Base-by-base conservation (phyloP, 371 early-diverging fungal species). In the Apophysomyces variabilis region DNA sequence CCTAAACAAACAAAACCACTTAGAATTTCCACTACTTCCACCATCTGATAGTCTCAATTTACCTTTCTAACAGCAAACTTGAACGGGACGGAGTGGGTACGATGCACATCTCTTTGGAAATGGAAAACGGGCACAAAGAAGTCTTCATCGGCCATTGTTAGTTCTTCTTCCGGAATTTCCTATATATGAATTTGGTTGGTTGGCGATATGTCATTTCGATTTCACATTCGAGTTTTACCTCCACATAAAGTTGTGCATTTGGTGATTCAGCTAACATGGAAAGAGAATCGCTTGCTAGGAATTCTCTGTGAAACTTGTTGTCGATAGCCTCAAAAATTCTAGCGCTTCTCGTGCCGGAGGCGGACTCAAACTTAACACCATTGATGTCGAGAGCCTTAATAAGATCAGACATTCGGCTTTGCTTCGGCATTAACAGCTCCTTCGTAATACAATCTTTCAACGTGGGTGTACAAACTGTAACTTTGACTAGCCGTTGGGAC, bases 1-100 rank as follows among this genome's bases (percentile, higher is more conserved):
- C 87, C 85, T 89, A 69, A 16, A 45, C n/a, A 56, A 35, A 62
- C 56, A 26, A 21, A 45, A 45, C 26, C 18, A 56, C 38, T 26
- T 38, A 62, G 8, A 56, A 26, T 43, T 58, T 35, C 13, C 26
- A 50, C 46, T 38, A 5, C 14, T 14, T 45, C 36, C 13, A 26
- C 8, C 60, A 41, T 35, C 35, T 13, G 9, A 16, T 8, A n/a
- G 26, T 39, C 21, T 26, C 38, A 14, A 9, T 46, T 14, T 74
- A 89, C 91, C 68, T 86, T 75, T 65, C 75, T 84, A 37, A 95
- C 66, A 41, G 86, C 69, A 67, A 95, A 88, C 61, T 76, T 76
- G 80, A 96, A 96, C 7, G 98, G 96, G 43, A 93, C 84, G 46
- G 95, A 86, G 73, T 96, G 96, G 4, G 87, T 76, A 35, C 90